phyloP scores from a whole-genome alignment of 768 basidiomycete species.

The Boletellus emodensis region DNA sequence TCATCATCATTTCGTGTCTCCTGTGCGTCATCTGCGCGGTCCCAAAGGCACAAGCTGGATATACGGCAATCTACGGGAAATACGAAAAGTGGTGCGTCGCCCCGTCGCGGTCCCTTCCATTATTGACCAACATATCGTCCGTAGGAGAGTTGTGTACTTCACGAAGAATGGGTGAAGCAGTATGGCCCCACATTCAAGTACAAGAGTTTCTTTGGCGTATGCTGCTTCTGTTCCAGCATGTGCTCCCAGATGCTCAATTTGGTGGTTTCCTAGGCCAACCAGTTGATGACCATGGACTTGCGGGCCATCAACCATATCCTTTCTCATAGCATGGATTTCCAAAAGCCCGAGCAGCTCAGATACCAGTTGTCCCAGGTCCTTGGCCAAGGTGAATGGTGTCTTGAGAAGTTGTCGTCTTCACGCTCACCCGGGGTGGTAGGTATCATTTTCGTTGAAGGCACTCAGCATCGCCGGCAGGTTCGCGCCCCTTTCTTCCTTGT shows the following conservation, averaged over 20 bases:
- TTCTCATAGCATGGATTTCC: not conserved
- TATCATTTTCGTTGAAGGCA: not conserved
- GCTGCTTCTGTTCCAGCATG: not conserved
- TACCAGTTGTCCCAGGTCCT: not conserved
- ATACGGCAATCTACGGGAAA: not conserved
- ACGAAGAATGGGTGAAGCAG: not conserved
- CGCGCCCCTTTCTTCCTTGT: not conserved
- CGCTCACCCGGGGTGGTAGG: not conserved
- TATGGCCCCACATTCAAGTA: not conserved
- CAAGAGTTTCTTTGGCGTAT: not conserved
- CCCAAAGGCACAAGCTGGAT: not conserved
- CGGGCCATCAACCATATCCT: not conserved
- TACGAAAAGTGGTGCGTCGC: not conserved
- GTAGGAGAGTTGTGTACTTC: not conserved
- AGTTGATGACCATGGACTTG: not conserved
- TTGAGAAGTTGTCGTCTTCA: not conserved
- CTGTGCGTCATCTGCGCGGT: not conserved
- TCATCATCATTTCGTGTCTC: not conserved
- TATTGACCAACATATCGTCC: not conserved
- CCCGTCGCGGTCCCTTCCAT: too few relatives aligned
- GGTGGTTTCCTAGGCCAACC: not conserved
- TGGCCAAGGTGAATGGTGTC: not conserved
- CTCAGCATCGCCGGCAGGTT: not conserved
- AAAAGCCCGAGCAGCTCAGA: not conserved
- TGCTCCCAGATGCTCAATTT: not conserved